A percentile compares a stretch with the other conserved stretches of the same genome.
These are phyloP conservation scores for Monosporascus sp. DNA, from an alignment of 2,329 filamentous ascomycete species.

Conservation along the genomic window DNA sequence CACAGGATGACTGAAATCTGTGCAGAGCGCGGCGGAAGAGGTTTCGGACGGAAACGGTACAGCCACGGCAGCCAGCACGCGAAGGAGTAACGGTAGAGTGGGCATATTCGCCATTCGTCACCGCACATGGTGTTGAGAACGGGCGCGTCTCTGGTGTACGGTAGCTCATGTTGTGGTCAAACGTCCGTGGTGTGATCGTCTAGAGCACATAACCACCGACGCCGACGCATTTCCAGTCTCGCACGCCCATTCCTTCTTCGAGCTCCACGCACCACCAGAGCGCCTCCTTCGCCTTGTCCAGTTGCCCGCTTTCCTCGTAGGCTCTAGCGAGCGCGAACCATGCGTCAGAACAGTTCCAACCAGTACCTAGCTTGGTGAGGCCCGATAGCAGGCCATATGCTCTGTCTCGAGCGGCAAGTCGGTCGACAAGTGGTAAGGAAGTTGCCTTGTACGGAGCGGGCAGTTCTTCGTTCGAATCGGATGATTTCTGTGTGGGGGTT, in stretches of 20 bases:
- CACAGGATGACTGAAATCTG: too few species aligned
- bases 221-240: slow-evolving; percentile 70
- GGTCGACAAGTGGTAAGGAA: slow-evolving; percentile 67
- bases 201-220: slow-evolving; percentile 61
- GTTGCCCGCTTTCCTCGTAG: slow-evolving; percentile 80
- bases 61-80: too few species aligned
- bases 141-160: slow-evolving; percentile 1
- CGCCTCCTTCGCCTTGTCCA: slow-evolving; percentile 84
- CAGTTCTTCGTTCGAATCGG: slow-evolving; percentile 34
- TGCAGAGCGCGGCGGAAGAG: too few species aligned
- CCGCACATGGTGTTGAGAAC: too few species aligned
- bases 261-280: slow-evolving; percentile 98
- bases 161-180: background rate
- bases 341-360: slow-evolving; percentile 90
- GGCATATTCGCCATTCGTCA: too few species aligned
- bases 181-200: slow-evolving; percentile 2
- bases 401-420: slow-evolving; percentile 83
- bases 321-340: slow-evolving; percentile 86
- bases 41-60: too few species aligned
- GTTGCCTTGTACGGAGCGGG: slow-evolving; percentile 50
- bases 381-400: slow-evolving; percentile 78
- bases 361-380: slow-evolving; percentile 76
- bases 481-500: slow-evolving; percentile 9
- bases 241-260: slow-evolving; percentile 76
- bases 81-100: too few species aligned